These are phyloP conservation scores for Monilinia polystroma DNA, from an alignment of 2,329 filamentous ascomycete genomes.

Conservation along the genomic window DNA sequence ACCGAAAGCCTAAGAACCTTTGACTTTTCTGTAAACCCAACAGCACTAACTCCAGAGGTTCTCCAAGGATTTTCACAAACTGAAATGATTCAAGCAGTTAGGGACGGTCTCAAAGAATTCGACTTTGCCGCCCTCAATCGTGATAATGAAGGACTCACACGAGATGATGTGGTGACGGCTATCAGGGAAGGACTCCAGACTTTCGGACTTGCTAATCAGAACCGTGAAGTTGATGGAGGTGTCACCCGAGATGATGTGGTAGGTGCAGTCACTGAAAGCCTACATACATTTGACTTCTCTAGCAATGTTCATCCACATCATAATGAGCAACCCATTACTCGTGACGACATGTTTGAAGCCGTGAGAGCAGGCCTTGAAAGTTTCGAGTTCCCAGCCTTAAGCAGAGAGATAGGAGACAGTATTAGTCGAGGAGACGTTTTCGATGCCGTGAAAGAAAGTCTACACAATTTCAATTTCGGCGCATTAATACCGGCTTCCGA, in stretches of 20 bases:
- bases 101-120: slow-evolving; percentile 82
- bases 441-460: slow-evolving; percentile 69
- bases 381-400: slow-evolving; percentile 47
- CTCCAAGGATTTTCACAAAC: slow-evolving; percentile 68
- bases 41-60: slow-evolving; percentile 47
- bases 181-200: slow-evolving; percentile 85
- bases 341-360: slow-evolving; percentile 63
- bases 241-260: slow-evolving; percentile 72
- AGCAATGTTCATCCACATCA: slow-evolving; percentile 55
- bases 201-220: slow-evolving; percentile 61
- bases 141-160: slow-evolving; percentile 69
- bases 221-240: slow-evolving; percentile 50
- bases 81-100: slow-evolving; percentile 80
- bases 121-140: slow-evolving; percentile 67
- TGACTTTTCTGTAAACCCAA: slow-evolving; percentile 45
- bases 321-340: slow-evolving; percentile 53
- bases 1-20: slow-evolving; percentile 57
- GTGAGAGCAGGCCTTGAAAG: slow-evolving; percentile 59
- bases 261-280: slow-evolving; percentile 79
- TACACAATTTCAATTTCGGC: slow-evolving; percentile 51
- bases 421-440: slow-evolving; percentile 81
- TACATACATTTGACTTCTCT: slow-evolving; percentile 81
- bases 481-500: slow-evolving; percentile 31
- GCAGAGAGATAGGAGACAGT: slow-evolving; percentile 44
- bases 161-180: slow-evolving; percentile 79